Conservation (phyloP, 352 stramenopile genomes). For the Phytophthora pistaciae region DNA sequence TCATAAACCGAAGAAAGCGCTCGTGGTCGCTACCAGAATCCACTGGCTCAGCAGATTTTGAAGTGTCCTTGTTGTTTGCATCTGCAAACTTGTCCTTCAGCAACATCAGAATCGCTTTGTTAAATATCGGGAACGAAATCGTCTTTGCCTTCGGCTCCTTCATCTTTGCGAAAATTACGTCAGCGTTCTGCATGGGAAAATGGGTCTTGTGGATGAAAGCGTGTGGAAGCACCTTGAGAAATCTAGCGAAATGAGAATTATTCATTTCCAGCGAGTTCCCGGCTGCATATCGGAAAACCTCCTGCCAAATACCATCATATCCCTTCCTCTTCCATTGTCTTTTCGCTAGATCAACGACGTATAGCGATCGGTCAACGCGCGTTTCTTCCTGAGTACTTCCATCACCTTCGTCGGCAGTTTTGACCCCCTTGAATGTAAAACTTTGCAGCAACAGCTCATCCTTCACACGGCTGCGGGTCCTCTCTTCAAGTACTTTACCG, state of each 20-base stretch:
- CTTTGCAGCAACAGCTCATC: conserved; percentile 77
- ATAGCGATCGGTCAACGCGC: conserved; percentile 53
- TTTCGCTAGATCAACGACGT: conserved; percentile 42
- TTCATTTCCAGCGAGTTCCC: conserved; percentile 65
- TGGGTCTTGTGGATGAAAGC: conserved; percentile 66
- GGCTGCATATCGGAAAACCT: conserved; percentile 61
- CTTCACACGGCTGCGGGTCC: conserved; percentile 51
- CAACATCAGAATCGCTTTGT: conserved; percentile 67
- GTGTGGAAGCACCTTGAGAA: conserved; percentile 68
- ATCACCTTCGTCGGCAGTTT: conserved; percentile 25
- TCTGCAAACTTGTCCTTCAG: conserved; percentile 65
- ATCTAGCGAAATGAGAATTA: conserved; percentile 70
- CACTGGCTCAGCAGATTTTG: conserved; percentile 3
- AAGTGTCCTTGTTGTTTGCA: conserved; percentile 1
- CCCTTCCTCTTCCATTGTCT: conserved; percentile 58
- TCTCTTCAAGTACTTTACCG: conserved; percentile 56
- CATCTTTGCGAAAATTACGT: conserved; percentile 81
- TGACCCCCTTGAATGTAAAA: conserved; percentile 52
- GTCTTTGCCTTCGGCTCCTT: conserved; percentile 75
- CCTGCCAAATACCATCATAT: conserved; percentile 76
- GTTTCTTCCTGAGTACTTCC: conserved; percentile 9
- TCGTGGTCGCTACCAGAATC: conserved; percentile 34
- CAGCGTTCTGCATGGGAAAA: conserved; percentile 64
- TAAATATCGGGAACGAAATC: conserved; percentile 72
- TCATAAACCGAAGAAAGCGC: conserved; percentile 70